Evolutionary conservation across 768 basidiomycete genomes (phyloP).

Genomic region (Suillus lakei): DNA sequence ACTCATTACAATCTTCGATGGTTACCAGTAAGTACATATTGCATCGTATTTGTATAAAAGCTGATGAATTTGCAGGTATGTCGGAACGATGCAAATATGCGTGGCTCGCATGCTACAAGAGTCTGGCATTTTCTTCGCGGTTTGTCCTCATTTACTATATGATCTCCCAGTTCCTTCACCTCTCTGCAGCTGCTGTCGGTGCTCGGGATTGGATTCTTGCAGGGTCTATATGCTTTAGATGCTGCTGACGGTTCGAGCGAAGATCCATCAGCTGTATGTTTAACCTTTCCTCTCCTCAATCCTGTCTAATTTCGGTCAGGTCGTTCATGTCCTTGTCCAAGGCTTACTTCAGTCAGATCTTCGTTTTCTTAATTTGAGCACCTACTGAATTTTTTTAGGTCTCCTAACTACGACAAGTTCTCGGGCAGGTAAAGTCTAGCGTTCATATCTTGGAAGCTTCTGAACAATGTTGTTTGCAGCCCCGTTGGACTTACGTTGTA

Average conservation of each 20-base stretch:
- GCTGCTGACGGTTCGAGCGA: constrained; percentile 84
- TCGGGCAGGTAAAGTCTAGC: constrained; percentile 43
- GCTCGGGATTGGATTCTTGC: constrained; percentile 82
- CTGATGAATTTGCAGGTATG: constrained; percentile 52
- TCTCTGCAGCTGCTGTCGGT: constrained; percentile 71
- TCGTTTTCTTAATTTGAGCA: constrained; percentile 8
- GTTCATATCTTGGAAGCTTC: neutral
- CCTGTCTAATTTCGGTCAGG: constrained; percentile 38
- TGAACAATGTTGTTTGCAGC: constrained; percentile 33
- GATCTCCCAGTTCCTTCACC: neutral
- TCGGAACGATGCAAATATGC: constrained; percentile 95
- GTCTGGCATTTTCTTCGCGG: constrained; percentile 90
- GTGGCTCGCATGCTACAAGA: constrained; percentile 92
- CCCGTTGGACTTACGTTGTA: constrained; percentile 69
- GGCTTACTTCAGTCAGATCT: constrained; percentile 73
- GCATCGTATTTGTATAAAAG: neutral
- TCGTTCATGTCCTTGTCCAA: constrained; percentile 77
- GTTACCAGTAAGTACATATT: constrained; percentile 61
- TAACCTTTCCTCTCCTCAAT: constrained; percentile 2
- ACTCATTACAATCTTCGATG: constrained; percentile 80
- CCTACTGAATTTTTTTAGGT: constrained; percentile 37
- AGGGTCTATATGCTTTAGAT: constrained; percentile 89
- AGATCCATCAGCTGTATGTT: constrained; percentile 49
- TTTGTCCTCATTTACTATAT: constrained; percentile 37
- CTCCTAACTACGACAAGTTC: constrained; percentile 71